phyloP scores from a whole-genome alignment of 768 basidiomycete genomes.

The Trametes elegans region DNA sequence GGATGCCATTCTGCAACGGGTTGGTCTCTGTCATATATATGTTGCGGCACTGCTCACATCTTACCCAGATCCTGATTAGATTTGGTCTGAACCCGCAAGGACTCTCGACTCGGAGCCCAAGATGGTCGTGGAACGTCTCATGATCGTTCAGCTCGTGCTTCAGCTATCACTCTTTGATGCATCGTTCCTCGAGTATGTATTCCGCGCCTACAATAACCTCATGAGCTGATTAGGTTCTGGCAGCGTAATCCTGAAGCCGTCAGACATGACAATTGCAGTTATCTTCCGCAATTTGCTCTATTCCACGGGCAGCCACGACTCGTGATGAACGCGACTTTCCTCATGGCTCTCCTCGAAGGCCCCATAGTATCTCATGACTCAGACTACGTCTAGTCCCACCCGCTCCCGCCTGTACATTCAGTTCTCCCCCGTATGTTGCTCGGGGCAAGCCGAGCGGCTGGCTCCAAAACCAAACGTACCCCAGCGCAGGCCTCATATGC shows the following conservation, averaged over 20 bases:
- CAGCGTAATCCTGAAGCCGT: not conserved
- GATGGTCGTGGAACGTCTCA: not conserved
- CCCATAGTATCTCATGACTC: not conserved
- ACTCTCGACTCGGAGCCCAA: not conserved
- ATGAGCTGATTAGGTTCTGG: no score
- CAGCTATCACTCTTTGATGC: not conserved
- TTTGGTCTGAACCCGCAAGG: constrained; percentile 4
- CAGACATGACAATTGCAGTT: not conserved
- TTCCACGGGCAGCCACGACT: not conserved
- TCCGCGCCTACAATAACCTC: not conserved
- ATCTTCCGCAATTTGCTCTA: not conserved
- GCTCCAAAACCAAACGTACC: not conserved
- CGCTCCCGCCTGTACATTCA: not conserved
- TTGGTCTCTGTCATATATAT: not conserved
- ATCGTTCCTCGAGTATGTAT: constrained; percentile 4
- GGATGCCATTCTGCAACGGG: not conserved
- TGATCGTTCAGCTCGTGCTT: not conserved
- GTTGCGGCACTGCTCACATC: not conserved
- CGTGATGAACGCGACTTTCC: not conserved
- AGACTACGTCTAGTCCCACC: not conserved
- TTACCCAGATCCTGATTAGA: not conserved
- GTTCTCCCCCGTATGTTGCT: not conserved
- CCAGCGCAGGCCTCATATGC: not conserved
- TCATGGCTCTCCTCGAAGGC: not conserved
- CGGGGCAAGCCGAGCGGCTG: not conserved